Evolutionary conservation across 352 stramenopile species (phyloP).

Genomic region (Stramenopiles sp.): DNA sequence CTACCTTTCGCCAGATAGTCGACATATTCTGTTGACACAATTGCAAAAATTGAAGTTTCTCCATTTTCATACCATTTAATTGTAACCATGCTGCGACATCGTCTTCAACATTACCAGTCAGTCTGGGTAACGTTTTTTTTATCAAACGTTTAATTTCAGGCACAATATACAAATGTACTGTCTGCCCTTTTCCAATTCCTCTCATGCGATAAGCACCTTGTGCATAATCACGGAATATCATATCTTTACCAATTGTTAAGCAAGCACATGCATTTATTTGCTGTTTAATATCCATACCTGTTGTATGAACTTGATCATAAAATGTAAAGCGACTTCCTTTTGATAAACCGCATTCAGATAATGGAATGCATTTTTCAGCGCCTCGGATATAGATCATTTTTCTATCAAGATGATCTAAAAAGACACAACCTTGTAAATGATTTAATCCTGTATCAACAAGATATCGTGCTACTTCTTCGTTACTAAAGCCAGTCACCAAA

Average conservation of each 20-base stretch:
- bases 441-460: conserved; percentile 50
- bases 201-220: conserved; percentile 69
- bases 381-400: conserved; percentile 43
- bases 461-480: conserved; percentile 58
- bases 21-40: conserved; percentile 85
- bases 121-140: too few relatives aligned
- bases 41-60: conserved; percentile 97
- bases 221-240: conserved; percentile 61
- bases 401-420: conserved; percentile 53
- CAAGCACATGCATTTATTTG: conserved; percentile 46
- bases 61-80: conserved; percentile 97
- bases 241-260: conserved; percentile 52
- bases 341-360: too few relatives aligned
- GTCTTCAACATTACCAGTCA: too few relatives aligned
- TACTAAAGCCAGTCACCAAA: conserved; percentile 66
- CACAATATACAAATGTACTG: conserved; percentile 71
- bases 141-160: conserved; percentile 66
- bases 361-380: conserved; percentile 36
- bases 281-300: conserved; percentile 77
- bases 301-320: conserved; percentile 77
- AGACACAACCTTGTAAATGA: conserved; percentile 55
- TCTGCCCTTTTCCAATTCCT: conserved; percentile 65
- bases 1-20: conserved; percentile 89
- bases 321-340: conserved; percentile 54
- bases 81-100: conserved; percentile 94